These are phyloP conservation scores for Botryococcus braunii DNA, from an alignment of 163 green algal species.

Conservation along the genomic window DNA sequence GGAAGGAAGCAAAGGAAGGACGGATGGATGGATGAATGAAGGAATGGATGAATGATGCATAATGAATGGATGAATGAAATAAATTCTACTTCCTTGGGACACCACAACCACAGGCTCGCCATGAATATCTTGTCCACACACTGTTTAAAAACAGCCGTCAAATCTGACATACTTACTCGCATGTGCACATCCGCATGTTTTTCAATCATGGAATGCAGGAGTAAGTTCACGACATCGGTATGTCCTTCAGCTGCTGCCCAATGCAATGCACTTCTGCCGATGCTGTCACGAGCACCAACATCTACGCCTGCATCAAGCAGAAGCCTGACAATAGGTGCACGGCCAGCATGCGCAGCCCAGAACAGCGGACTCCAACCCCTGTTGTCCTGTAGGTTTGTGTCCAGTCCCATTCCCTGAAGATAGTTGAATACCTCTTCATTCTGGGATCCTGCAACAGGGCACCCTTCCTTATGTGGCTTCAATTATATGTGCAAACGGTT, in stretches of 20 bases:
- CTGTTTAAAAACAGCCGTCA: no score
- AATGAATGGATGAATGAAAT: no score
- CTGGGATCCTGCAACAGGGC: constrained; percentile 6
- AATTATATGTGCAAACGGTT: neutral
- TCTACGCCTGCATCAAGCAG: constrained; percentile 37
- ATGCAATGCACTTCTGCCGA: constrained; percentile 46
- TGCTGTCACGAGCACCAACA: constrained; percentile 24
- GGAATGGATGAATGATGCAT: no score
- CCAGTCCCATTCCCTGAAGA: constrained; percentile 14
- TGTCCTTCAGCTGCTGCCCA: constrained; percentile 45
- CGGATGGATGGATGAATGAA: no score
- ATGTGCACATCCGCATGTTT: constrained; percentile 5
- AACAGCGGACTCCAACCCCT: constrained; percentile 33
- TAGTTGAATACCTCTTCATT: constrained; percentile 17
- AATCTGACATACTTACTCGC: constrained; percentile 7
- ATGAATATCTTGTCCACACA: no score
- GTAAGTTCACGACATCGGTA: constrained; percentile 22
- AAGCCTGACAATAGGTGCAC: constrained; percentile 23
- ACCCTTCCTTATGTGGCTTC: neutral
- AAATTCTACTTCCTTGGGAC: no score
- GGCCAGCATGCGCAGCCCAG: constrained; percentile 34
- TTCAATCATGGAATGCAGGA: constrained; percentile 11
- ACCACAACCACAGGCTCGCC: no score
- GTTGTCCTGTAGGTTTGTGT: constrained; percentile 14
- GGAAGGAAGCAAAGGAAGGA: no score